Conservation (phyloP, 106 monocot genomes). For the Agapanthus africanus region DNA sequence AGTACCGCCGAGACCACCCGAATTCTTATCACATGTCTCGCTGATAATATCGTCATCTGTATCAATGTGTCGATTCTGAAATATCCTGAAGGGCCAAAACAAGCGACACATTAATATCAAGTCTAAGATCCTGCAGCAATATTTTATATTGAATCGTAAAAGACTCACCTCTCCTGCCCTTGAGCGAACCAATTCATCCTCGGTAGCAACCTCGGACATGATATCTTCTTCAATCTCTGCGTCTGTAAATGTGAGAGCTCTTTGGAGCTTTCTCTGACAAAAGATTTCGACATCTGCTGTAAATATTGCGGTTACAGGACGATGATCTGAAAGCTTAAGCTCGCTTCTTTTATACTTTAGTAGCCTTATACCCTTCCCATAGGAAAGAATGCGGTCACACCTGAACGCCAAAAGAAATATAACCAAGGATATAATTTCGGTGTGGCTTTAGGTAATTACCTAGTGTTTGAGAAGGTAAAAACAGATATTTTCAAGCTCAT, state of each 20-base stretch:
- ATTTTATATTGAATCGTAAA: not conserved
- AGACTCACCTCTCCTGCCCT: constrained; percentile 7
- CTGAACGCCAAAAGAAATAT: constrained; percentile 14
- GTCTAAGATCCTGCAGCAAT: not conserved
- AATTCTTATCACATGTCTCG: too few species aligned
- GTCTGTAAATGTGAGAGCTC: constrained; percentile 58
- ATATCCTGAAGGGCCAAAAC: not conserved
- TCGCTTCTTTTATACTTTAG: constrained; percentile 39
- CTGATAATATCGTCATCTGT: too few species aligned
- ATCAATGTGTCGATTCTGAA: too few species aligned
- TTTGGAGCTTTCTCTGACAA: constrained; percentile 55
- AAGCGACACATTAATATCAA: not conserved
- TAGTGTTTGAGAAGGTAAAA: not conserved
- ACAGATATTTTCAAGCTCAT: not conserved
- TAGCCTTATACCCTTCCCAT: constrained; percentile 52
- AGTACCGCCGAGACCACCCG: too few species aligned
- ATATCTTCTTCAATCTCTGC: constrained; percentile 40
- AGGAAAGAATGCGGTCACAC: constrained; percentile 70
- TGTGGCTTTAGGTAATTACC: not conserved
- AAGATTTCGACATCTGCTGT: constrained; percentile 58
- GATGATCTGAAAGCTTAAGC: constrained; percentile 58
- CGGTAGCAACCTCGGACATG: constrained; percentile 17
- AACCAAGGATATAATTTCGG: not conserved
- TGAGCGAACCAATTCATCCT: constrained; percentile 8
- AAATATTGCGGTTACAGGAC: constrained; percentile 50